These are phyloP conservation scores for Jackrogersella multiformis DNA, from an alignment of 495 filamentous ascomycete species.

Conservation along the genomic window DNA sequence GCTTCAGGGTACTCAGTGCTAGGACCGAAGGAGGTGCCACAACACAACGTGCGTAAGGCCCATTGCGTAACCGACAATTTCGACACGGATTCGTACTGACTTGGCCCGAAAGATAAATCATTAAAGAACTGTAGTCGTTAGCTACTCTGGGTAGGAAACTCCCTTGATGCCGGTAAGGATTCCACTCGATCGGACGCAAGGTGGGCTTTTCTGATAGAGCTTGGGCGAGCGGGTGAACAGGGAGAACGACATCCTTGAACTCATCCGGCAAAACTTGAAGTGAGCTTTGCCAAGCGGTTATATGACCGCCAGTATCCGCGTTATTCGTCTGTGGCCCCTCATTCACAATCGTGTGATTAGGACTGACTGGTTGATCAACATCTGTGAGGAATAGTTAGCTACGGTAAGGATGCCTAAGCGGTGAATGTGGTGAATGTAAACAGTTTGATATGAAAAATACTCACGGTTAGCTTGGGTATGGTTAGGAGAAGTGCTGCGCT, in stretches of 20 bases:
- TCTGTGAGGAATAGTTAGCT: neutral
- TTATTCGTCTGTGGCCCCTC: neutral
- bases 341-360: slow-evolving; percentile 6
- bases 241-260: slow-evolving; percentile 1
- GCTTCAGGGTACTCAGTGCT: slow-evolving; percentile 25
- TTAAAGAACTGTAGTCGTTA: slow-evolving; percentile 38
- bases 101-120: slow-evolving; percentile 46
- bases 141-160: slow-evolving; percentile 33
- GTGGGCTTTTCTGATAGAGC: slow-evolving; percentile 29
- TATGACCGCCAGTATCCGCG: slow-evolving; percentile 1
- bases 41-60: slow-evolving; percentile 37
- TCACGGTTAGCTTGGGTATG: slow-evolving; percentile 1
- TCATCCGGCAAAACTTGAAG: slow-evolving; percentile 29
- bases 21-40: slow-evolving; percentile 36
- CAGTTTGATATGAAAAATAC: neutral
- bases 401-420: no score
- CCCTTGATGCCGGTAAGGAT: slow-evolving; percentile 33
- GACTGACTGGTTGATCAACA: neutral
- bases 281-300: slow-evolving; percentile 38
- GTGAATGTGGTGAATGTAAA: neutral
- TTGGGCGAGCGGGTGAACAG: slow-evolving; percentile 32
- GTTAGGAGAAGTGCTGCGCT: slow-evolving; percentile 20
- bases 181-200: slow-evolving; percentile 41
- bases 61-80: slow-evolving; percentile 38
- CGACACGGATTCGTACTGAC: slow-evolving; percentile 42